Percentiles rank a stretch among this genome's conserved stretches.
Conservation (phyloP, 208 protist species). For the Wallacemonas rigidus region DNA sequence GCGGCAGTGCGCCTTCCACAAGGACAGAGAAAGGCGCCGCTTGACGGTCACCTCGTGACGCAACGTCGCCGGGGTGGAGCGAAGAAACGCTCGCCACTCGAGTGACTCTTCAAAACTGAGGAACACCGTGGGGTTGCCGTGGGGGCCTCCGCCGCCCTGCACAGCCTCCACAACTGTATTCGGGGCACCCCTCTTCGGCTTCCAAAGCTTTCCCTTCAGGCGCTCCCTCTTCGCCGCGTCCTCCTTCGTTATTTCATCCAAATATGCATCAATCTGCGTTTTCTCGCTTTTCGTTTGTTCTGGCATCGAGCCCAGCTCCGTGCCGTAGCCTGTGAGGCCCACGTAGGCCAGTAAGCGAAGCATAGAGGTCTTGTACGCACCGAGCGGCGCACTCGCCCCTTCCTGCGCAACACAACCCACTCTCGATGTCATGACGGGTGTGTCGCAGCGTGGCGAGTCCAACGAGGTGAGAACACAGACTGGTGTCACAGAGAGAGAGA, state of each 20-base stretch:
- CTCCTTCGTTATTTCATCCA: slow-evolving; percentile 11
- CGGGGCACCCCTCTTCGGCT: slow-evolving; percentile 16
- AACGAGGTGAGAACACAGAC: not conserved
- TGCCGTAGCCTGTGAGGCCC: slow-evolving; percentile 60
- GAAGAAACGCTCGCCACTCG: slow-evolving; percentile 70
- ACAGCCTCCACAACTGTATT: not conserved
- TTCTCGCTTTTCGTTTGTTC: slow-evolving; percentile 29
- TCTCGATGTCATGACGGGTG: not conserved
- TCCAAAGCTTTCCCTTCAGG: slow-evolving; percentile 23
- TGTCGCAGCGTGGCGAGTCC: no score
- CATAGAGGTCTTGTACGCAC: slow-evolving; percentile 72
- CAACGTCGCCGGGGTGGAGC: slow-evolving; percentile 26
- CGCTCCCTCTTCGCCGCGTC: slow-evolving; percentile 30
- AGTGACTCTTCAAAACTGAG: slow-evolving; percentile 59
- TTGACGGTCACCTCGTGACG: slow-evolving; percentile 57
- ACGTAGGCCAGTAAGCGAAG: slow-evolving; percentile 49
- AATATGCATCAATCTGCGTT: slow-evolving; percentile 25
- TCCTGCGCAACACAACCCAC: not conserved
- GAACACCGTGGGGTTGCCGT: slow-evolving; percentile 46
- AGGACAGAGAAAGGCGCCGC: slow-evolving; percentile 45
- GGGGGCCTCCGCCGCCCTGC: not conserved
- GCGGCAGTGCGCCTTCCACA: slow-evolving; percentile 52
- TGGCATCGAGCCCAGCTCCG: slow-evolving; percentile 39
- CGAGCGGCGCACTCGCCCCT: not conserved
- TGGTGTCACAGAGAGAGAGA: not conserved